Percentiles rank a stretch among this genome's conserved stretches.
Conservation (phyloP, 805 yeast species). For the Saccharomycopsis lassenensis region DNA sequence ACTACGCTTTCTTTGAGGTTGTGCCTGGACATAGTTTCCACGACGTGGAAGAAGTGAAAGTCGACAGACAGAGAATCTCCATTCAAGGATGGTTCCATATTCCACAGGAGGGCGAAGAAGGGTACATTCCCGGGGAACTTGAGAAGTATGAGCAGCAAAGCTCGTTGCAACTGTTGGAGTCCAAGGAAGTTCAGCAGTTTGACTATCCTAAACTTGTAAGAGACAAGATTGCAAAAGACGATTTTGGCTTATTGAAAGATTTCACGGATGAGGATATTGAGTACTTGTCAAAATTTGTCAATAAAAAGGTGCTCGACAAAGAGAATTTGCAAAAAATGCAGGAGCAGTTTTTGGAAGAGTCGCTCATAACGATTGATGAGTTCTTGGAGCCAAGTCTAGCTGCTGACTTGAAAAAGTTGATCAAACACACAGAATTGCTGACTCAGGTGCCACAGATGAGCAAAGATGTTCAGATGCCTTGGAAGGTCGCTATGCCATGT, state of each 20-base stretch:
- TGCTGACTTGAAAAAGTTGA: conserved; percentile 30
- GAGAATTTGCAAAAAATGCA: conserved; percentile 27
- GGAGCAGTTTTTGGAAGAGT: conserved; percentile 49
- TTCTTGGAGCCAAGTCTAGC: conserved; percentile 53
- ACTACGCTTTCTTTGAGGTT: conserved; percentile 89
- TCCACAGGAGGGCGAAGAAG: conserved; percentile 88
- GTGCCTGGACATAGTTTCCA: conserved; percentile 96
- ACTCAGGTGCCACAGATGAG: conserved; percentile 46
- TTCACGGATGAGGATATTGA: conserved; percentile 32
- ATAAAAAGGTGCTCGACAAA: conserved; percentile 19
- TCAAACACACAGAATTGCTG: conserved; percentile 52
- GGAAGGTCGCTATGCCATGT: conserved; percentile 90
- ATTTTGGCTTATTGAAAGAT: conserved; percentile 23
- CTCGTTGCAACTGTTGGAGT: conserved; percentile 70
- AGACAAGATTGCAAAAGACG: conserved; percentile 31
- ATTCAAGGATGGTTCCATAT: conserved; percentile 99
- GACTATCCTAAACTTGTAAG: conserved; percentile 68
- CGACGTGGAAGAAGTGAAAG: conserved; percentile 95
- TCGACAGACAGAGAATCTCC: conserved; percentile 80
- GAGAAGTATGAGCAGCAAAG: conserved; percentile 63
- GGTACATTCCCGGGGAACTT: conserved; percentile 74
- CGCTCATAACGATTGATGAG: conserved; percentile 54
- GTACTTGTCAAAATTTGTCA: conserved; percentile 44
- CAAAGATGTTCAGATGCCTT: conserved; percentile 51
- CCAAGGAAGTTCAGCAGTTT: conserved; percentile 62